These are phyloP conservation scores for Lentinula boryana DNA, from an alignment of 768 basidiomycete species.

Conservation along the genomic window DNA sequence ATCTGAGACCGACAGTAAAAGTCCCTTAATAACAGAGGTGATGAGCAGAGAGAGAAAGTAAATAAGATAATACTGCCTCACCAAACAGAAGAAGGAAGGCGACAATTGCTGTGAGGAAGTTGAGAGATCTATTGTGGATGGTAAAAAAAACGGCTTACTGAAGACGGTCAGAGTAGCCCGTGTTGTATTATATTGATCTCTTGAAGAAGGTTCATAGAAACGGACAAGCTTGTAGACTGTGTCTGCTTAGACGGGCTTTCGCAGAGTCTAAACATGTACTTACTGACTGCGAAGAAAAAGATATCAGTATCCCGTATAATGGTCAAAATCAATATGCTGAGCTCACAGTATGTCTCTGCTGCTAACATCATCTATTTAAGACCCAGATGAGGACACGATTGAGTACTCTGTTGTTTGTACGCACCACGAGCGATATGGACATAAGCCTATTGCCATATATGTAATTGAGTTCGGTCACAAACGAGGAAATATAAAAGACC, in stretches of 20 bases:
- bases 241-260: not conserved
- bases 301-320: not conserved
- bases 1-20: slow-evolving; percentile 71
- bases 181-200: slow-evolving; percentile 57
- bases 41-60: not conserved
- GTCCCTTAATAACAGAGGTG: slow-evolving; percentile 28
- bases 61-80: not conserved
- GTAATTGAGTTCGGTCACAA: not conserved
- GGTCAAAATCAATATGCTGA: slow-evolving; percentile 1
- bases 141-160: slow-evolving; percentile 40
- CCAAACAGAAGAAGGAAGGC: slow-evolving; percentile 66
- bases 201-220: slow-evolving; percentile 63
- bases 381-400: slow-evolving; percentile 32
- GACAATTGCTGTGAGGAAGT: slow-evolving; percentile 50
- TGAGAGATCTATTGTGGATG: not conserved
- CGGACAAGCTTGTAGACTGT: slow-evolving; percentile 82
- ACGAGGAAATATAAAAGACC: not conserved
- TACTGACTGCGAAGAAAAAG: slow-evolving; percentile 28
- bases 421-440: not conserved
- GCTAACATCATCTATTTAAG: slow-evolving; percentile 76
- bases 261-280: slow-evolving; percentile 13
- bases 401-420: not conserved
- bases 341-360: slow-evolving; percentile 70
- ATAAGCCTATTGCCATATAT: not conserved
- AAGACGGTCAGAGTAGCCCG: slow-evolving; percentile 76